A percentile compares a stretch with the other conserved stretches of the same genome.
These are phyloP conservation scores for Xylaria sp. DNA, from an alignment of 2,329 filamentous ascomycete species.

Conservation along the genomic window DNA sequence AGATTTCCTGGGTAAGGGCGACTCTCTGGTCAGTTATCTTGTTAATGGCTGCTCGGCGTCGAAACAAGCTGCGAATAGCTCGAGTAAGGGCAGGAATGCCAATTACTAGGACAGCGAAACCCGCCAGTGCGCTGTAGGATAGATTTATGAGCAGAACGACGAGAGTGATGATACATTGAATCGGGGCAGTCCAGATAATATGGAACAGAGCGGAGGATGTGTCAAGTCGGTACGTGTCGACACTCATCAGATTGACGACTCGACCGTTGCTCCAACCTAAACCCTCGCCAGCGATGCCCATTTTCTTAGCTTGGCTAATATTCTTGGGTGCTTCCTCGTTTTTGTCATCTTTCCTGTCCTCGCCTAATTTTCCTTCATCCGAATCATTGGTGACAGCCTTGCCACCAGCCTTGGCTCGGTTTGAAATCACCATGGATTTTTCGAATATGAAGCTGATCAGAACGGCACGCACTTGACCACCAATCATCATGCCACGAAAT, in stretches of 20 bases:
- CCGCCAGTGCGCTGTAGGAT: constrained; percentile 88
- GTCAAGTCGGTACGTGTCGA: constrained; percentile 93
- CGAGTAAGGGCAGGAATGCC: constrained; percentile 81
- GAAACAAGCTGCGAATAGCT: constrained; percentile 81
- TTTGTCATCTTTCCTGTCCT: constrained; percentile 58
- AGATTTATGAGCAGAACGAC: constrained; percentile 86
- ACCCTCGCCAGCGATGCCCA: constrained; percentile 73
- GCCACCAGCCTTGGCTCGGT: constrained; percentile 86
- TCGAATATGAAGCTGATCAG: constrained; percentile 90
- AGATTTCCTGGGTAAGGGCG: constrained; percentile 88
- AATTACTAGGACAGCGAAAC: constrained; percentile 83
- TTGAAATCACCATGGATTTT: constrained; percentile 90
- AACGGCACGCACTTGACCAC: constrained; percentile 82
- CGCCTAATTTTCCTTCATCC: constrained; percentile 58
- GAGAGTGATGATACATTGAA: constrained; percentile 82
- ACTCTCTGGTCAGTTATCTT: constrained; percentile 94
- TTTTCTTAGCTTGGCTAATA: constrained; percentile 53
- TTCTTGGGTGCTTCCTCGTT: constrained; percentile 54
- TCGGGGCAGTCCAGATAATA: constrained; percentile 86
- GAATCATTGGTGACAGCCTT: constrained; percentile 52
- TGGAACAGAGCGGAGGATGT: constrained; percentile 91
- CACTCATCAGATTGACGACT: constrained; percentile 93
- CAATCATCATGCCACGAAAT: constrained; percentile 91
- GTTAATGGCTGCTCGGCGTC: constrained; percentile 83
- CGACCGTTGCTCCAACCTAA: constrained; percentile 92